Evolutionary conservation across 495 filamentous ascomycete genomes (phyloP).

Genomic region (Barbatosphaeria neglecta): DNA sequence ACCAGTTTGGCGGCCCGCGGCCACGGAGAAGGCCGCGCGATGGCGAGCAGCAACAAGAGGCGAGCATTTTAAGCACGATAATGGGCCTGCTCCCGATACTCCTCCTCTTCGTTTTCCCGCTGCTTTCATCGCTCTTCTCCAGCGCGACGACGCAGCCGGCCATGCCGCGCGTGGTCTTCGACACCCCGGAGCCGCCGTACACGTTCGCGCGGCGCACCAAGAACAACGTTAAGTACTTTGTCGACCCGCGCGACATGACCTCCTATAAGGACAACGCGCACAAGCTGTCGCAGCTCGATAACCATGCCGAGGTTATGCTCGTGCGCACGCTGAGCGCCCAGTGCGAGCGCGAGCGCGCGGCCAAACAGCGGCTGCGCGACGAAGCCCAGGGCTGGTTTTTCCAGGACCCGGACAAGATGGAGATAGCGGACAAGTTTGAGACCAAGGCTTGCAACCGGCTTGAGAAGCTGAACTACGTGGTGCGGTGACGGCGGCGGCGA

Average conservation of each 20-base stretch:
- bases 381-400: constrained; percentile 86
- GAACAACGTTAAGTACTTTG: constrained; percentile 67
- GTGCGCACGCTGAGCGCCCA: constrained; percentile 50
- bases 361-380: constrained; percentile 53
- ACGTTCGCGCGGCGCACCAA: constrained; percentile 60
- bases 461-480: constrained; percentile 8
- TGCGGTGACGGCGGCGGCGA: background rate
- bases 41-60: constrained; percentile 42
- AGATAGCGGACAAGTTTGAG: constrained; percentile 24
- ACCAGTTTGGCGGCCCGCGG: constrained; percentile 65
- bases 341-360: constrained; percentile 59
- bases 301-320: constrained; percentile 60
- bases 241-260: constrained; percentile 67
- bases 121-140: constrained; percentile 71
- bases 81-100: constrained; percentile 69
- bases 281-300: constrained; percentile 64
- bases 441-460: constrained; percentile 28
- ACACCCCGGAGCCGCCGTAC: constrained; percentile 52
- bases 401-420: constrained; percentile 65
- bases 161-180: constrained; percentile 61
- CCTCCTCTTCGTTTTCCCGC: constrained; percentile 76
- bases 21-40: constrained; percentile 62
- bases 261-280: constrained; percentile 42
- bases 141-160: constrained; percentile 40
- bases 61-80: constrained; percentile 42